Base-by-base conservation (phyloP, 2,329 filamentous ascomycete species). In the Pseudogymnoascus sp. region DNA sequence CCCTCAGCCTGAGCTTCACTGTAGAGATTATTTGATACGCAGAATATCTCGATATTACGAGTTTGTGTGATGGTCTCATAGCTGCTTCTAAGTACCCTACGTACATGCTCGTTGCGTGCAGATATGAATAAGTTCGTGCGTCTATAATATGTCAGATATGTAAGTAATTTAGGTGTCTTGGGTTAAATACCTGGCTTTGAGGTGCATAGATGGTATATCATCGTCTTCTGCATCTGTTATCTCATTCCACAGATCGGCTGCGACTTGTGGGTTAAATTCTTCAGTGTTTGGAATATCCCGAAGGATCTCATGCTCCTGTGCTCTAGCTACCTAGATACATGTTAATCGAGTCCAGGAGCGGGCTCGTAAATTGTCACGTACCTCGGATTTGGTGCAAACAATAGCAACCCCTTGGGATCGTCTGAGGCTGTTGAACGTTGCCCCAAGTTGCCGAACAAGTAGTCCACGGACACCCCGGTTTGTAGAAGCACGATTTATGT, bases 311-410 rank as follows among this genome's bases (percentile, higher is more conserved):
- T n/a, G 4, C 59, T 59, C 60, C 59, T 61, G 21, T 39, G 39
- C 33, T 15, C 25, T 48, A 15, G 61, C n/a, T 25, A 52, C 62
- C 60, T 64, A 29, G 9, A 31, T 9, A 27, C 59, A 40, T 63
- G 25, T 59, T 25, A 25, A 29, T 10, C 29, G 29, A 59, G 35
- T 15, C 40, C 25, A 31, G 7, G n/a, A 13, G 29, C 13, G 33
- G 18, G 42, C 21, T 29, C 25, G 13, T 15, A 60, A 25, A 40
- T 21, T 29, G 37, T 10, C 3, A 37, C 55, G 42, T 35, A 65
- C 62, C 60, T 65, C 64, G 10, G 64, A 64, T 59, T 64, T 65
- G 4, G 64, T 65, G 37, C 64, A 65, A 45, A 65, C 60, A 18
- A 65, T 64, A 6, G 60, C 35, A 18, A 64, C 58, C 15, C 62